These are phyloP conservation scores for Eucalyptus cladocalyx DNA, from an alignment of 345 rosid species.

Conservation along the genomic window DNA sequence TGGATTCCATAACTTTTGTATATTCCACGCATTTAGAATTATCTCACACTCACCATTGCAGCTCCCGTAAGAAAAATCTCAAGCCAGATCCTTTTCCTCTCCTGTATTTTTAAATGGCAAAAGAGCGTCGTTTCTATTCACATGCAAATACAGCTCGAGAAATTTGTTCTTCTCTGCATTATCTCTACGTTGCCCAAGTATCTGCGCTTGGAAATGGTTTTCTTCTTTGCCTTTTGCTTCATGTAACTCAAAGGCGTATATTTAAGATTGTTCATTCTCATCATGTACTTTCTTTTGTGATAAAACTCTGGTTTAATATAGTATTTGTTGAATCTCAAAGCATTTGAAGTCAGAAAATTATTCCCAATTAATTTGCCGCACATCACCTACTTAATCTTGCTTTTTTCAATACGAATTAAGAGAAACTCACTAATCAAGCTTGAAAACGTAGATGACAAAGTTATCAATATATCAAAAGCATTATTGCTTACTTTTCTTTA, in stretches of 20 bases:
- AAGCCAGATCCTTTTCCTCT: neutral
- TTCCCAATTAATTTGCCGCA: neutral
- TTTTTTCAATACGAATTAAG: neutral
- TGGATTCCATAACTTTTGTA: neutral
- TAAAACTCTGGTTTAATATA: neutral
- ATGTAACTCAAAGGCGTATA: neutral
- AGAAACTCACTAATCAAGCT: neutral
- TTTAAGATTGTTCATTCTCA: neutral
- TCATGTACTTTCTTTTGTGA: neutral
- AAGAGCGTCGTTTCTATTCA: neutral
- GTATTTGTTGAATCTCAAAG: neutral
- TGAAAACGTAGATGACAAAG: neutral
- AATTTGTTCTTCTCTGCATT: neutral
- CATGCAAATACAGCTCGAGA: neutral
- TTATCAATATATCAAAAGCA: neutral
- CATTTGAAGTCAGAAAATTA: neutral
- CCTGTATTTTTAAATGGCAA: neutral
- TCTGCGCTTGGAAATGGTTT: neutral
- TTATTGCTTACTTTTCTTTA: neutral
- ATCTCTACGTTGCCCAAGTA: neutral
- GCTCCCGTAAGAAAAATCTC: neutral
- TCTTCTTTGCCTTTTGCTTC: neutral
- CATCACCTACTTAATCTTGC: neutral
- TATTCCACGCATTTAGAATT: neutral
- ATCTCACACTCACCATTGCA: neutral